Evolutionary conservation across 805 yeast species (phyloP).

Genomic region (Pichia occidentalis): DNA sequence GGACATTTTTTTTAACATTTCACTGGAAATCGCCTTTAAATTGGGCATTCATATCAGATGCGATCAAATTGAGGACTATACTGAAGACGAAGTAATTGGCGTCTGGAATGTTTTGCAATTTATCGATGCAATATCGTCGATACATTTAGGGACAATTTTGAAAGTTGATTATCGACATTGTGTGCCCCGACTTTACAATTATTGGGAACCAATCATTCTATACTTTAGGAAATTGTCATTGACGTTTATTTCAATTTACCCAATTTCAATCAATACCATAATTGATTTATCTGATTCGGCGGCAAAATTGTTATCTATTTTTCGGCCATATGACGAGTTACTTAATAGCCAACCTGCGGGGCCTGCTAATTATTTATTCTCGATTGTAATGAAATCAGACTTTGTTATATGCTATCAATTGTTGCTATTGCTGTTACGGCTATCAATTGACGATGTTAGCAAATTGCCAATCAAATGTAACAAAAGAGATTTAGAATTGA

Average conservation of each 20-base stretch:
- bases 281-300: conserved; percentile 7
- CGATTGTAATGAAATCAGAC: conserved; percentile 4
- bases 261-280: conserved; percentile 10
- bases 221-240: conserved; percentile 5
- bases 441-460: conserved; percentile 8
- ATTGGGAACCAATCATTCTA: conserved; percentile 6
- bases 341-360: neutral
- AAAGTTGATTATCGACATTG: conserved; percentile 19
- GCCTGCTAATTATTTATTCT: neutral
- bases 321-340: conserved; percentile 5
- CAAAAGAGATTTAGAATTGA: neutral
- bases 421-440: conserved; percentile 5
- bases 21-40: conserved; percentile 15
- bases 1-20: conserved; percentile 6
- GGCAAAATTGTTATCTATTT: neutral
- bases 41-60: conserved; percentile 20
- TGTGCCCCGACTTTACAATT: conserved; percentile 10
- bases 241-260: conserved; percentile 9
- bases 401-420: conserved; percentile 4
- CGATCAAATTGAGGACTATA: conserved; percentile 7
- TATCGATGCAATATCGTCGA: conserved; percentile 17
- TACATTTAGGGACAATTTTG: conserved; percentile 18
- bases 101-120: conserved; percentile 18
- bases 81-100: conserved; percentile 3
- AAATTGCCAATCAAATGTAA: conserved; percentile 1